phyloP scores from a whole-genome alignment of 495 filamentous ascomycete genomes.

The Aspergillus coremiiformis region DNA sequence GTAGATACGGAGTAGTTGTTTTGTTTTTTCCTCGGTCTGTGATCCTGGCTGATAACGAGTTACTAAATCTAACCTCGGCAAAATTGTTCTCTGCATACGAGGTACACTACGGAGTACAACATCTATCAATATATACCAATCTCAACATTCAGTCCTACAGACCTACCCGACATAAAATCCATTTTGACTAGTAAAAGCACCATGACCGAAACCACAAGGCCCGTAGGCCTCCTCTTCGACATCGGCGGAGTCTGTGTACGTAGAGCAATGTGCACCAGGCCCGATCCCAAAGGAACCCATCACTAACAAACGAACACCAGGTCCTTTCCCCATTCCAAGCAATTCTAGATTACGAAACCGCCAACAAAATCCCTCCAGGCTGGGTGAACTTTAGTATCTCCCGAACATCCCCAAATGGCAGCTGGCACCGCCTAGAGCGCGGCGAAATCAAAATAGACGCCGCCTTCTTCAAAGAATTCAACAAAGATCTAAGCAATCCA shows the following conservation, averaged over 20 bases:
- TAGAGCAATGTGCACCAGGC: not conserved
- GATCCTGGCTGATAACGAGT: not conserved
- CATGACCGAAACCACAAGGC: slow-evolving; percentile 40
- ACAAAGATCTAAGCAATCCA: slow-evolving; percentile 58
- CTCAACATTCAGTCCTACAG: not conserved
- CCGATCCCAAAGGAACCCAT: not conserved
- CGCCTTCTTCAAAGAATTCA: slow-evolving; percentile 71
- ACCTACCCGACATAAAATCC: not conserved
- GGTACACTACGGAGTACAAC: too few relatives aligned
- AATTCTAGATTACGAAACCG: slow-evolving; percentile 80
- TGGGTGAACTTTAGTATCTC: slow-evolving; percentile 91
- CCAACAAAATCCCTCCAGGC: slow-evolving; percentile 66
- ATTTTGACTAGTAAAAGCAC: not conserved
- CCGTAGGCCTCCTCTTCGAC: slow-evolving; percentile 85
- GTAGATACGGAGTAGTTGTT: too few relatives aligned
- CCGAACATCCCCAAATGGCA: slow-evolving; percentile 64
- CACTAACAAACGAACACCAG: slow-evolving; percentile 38
- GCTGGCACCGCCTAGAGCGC: slow-evolving; percentile 78
- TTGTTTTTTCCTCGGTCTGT: slow-evolving; percentile 9
- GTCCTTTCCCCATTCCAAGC: slow-evolving; percentile 87
- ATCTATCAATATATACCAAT: not conserved
- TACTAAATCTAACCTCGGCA: slow-evolving; percentile 20
- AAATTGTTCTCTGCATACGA: not conserved
- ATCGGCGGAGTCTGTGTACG: slow-evolving; percentile 95
- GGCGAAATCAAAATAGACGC: slow-evolving; percentile 65